A percentile compares a stretch with the other conserved stretches of the same genome.
phyloP scores from a whole-genome alignment of 2,329 filamentous ascomycete species.

The Bisporella sp. region DNA sequence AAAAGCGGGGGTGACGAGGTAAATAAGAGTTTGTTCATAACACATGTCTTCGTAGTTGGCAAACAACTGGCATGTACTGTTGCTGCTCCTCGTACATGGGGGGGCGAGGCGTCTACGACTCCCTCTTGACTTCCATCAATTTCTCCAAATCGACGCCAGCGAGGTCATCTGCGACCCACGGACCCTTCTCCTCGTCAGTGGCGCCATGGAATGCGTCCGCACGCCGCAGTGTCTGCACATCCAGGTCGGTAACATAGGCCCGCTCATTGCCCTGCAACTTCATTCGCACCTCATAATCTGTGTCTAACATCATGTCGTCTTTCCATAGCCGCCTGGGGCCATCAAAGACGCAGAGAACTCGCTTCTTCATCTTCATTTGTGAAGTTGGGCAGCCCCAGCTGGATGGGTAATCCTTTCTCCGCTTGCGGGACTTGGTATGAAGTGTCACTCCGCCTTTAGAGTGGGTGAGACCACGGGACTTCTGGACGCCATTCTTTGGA shows the following conservation, averaged over 20 bases:
- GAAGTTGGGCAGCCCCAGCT: slow-evolving; percentile 89
- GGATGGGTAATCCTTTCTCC: slow-evolving; percentile 85
- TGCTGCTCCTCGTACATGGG: no score
- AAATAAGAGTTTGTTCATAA: not conserved
- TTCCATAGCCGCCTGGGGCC: slow-evolving; percentile 84
- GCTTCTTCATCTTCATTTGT: slow-evolving; percentile 98
- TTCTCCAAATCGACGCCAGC: slow-evolving; percentile 52
- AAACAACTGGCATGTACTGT: not conserved
- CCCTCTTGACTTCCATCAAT: slow-evolving; percentile 42
- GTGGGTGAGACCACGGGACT: slow-evolving; percentile 68
- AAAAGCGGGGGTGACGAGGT: not conserved
- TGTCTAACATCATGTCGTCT: slow-evolving; percentile 98
- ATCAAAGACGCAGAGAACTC: slow-evolving; percentile 88
- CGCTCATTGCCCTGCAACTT: slow-evolving; percentile 53
- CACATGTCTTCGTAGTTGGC: not conserved
- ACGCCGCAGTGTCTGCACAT: slow-evolving; percentile 81
- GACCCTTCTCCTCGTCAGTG: slow-evolving; percentile 80
- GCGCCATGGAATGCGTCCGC: slow-evolving; percentile 78
- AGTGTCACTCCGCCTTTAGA: slow-evolving; percentile 66
- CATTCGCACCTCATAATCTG: slow-evolving; percentile 87
- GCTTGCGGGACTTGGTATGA: slow-evolving; percentile 66
- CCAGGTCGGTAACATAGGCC: slow-evolving; percentile 81
- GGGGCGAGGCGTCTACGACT: slow-evolving; percentile 7
- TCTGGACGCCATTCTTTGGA: slow-evolving; percentile 47
- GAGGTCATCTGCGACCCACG: slow-evolving; percentile 71